Conservation (phyloP, 2,329 filamentous ascomycete species). For the Ascochyta lentis region DNA sequence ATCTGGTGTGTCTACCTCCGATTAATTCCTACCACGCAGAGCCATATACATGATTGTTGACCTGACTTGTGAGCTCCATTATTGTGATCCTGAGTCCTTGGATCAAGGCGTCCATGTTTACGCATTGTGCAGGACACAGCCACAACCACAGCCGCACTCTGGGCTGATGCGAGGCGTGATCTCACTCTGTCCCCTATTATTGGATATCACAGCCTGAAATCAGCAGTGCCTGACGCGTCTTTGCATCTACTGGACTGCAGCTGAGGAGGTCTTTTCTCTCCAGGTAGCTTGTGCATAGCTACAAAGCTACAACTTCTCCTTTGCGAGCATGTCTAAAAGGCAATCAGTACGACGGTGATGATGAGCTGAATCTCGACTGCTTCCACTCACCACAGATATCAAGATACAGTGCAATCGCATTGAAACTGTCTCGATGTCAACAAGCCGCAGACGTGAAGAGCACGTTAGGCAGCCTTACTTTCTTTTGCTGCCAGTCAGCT, state of each 20-base stretch:
- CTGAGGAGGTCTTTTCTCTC: not conserved
- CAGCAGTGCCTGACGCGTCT: conserved; percentile 21
- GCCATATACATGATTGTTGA: not conserved
- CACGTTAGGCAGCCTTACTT: conserved; percentile 48
- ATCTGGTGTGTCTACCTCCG: too few species aligned
- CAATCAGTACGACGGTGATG: not conserved
- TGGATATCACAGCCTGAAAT: conserved; percentile 15
- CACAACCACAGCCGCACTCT: conserved; percentile 31
- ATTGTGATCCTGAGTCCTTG: not conserved
- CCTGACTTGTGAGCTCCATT: too few species aligned
- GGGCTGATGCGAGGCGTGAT: conserved; percentile 19
- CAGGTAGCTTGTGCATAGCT: not conserved
- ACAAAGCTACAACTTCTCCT: conserved; percentile 39
- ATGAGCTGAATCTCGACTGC: not conserved
- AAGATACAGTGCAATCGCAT: conserved; percentile 69
- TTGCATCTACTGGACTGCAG: conserved; percentile 6
- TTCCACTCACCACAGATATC: conserved; percentile 65
- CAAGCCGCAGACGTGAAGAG: not conserved
- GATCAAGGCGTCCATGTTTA: not conserved
- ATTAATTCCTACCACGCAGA: too few species aligned
- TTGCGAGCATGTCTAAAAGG: conserved; percentile 47
- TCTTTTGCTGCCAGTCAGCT: conserved; percentile 61
- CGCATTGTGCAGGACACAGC: conserved; percentile 16
- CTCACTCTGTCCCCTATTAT: conserved; percentile 15
- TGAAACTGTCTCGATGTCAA: conserved; percentile 58